These are phyloP conservation scores for Stropharia rugosoannulata DNA, from an alignment of 768 basidiomycete species.

Conservation along the genomic window DNA sequence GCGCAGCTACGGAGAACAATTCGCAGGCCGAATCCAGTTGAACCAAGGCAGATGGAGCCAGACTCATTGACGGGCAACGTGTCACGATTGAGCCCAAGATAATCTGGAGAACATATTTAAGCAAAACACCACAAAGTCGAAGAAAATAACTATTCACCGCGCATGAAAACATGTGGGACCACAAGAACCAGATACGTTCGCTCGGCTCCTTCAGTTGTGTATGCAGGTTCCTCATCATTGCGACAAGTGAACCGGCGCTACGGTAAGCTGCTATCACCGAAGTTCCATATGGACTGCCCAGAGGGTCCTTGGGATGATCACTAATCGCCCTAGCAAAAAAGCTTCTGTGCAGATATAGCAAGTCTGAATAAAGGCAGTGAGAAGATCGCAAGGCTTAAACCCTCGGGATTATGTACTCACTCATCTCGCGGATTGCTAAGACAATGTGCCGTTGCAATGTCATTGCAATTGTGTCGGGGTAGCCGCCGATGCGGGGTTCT, in stretches of 20 bases:
- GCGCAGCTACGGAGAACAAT: constrained; percentile 68
- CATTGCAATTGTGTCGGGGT: constrained; percentile 50
- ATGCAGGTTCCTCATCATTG: constrained; percentile 67
- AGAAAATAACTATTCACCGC: constrained; percentile 41
- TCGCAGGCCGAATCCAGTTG: constrained; percentile 77
- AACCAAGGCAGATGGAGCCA: constrained; percentile 71
- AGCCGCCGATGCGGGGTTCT: constrained; percentile 42
- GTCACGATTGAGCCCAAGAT: constrained; percentile 76
- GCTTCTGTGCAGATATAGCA: constrained; percentile 69
- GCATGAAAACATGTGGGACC: constrained; percentile 66
- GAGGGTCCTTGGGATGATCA: constrained; percentile 72
- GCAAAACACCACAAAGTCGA: neutral
- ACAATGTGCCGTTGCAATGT: constrained; percentile 68
- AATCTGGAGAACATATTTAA: constrained; percentile 39
- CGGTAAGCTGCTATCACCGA: constrained; percentile 76
- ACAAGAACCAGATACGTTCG: constrained; percentile 65
- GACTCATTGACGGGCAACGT: constrained; percentile 75
- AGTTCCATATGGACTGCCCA: constrained; percentile 70
- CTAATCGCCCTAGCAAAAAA: constrained; percentile 74
- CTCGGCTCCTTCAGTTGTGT: constrained; percentile 61
- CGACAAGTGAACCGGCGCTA: constrained; percentile 69
- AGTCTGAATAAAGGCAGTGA: constrained; percentile 40
- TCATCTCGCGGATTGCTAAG: constrained; percentile 67
- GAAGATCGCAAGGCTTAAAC: neutral
- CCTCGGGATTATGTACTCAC: constrained; percentile 36